Evolutionary conservation across 768 basidiomycete species (phyloP), one percentile per base, ranked within the genome.

Genomic region (Stropharia rugosoannulata): DNA sequence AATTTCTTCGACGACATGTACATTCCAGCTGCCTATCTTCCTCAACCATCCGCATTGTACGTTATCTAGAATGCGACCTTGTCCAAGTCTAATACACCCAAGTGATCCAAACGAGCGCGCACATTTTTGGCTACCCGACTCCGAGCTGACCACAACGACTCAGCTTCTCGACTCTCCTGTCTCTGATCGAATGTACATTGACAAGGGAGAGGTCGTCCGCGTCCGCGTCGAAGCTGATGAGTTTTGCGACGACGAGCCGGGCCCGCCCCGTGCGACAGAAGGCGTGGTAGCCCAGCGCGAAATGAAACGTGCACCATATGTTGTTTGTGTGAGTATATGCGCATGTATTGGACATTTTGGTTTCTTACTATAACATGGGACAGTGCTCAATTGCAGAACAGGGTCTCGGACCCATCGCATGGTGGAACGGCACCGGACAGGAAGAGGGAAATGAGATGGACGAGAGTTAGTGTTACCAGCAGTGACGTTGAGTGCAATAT

Each of bases 1-100:
- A 90, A 88, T 16, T 98, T 98, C 76, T 98, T 98, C 64, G 92
- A 94, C 70, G 95, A 98, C 63, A 87, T 98, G 19, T 91, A 93
- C 66, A 81, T 98, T 44, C 92, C 94, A 0, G 72, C 81, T 0
- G 74, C 81, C 3, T 87, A 92, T 55, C 83, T 98, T 5, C 95
- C 95, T 1, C 83, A 88, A 63, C 89, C 93, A 25, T 83, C 80
- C 38, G 83, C 89, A 3, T 93, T 92, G 91, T 91, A 67, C 48
- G 87, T 70, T 5, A 40, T 42, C 12, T 12, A 9, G 11, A 7
- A 36, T n/a, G 35, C 46, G 10, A 25, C 22, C 40, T 44, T 5
- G 13, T n/a, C 46, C 37, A 53, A 40, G 6, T 22, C 27, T 25
- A 19, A 5, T 53, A 13, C 35, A 47, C 27, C 42, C 7, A 62